Conservation (phyloP, 352 stramenopile genomes). For the Pythium coloratum region DNA sequence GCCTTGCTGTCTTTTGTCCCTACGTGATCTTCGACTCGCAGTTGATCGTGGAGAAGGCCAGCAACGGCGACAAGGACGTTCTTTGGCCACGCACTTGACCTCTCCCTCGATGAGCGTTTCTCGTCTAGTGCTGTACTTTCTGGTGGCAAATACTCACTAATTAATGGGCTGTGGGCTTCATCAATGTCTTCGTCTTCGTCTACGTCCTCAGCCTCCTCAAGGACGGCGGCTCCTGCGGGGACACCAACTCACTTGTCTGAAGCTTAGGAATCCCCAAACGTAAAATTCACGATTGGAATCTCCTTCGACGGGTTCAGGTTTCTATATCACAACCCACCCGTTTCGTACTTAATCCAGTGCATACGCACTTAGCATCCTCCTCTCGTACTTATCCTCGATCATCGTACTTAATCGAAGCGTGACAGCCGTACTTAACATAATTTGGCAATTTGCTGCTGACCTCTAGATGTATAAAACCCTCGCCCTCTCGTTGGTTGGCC, state of each 20-base stretch:
- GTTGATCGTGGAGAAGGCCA: constrained; percentile 87
- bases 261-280: background rate
- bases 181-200: too few species aligned
- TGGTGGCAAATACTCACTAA: too few species aligned
- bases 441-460: constrained; percentile 6
- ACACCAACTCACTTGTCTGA: too few species aligned
- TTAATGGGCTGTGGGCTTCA: too few species aligned
- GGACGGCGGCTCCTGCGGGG: too few species aligned
- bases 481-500: constrained; percentile 4
- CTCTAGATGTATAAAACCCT: background rate
- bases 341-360: background rate
- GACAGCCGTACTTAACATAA: background rate
- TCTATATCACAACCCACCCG: background rate
- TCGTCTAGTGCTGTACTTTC: too few species aligned
- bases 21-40: constrained; percentile 90
- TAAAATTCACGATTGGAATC: background rate
- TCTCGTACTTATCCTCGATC: background rate
- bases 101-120: constrained; percentile 64
- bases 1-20: constrained; percentile 78
- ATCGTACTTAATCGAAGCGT: background rate
- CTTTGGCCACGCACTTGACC: constrained; percentile 74
- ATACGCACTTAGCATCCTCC: background rate
- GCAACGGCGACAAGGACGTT: constrained; percentile 73
- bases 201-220: too few species aligned
- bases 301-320: background rate